Conservation (phyloP, 805 yeast genomes). For the Sugiyamaella valdiviana region DNA sequence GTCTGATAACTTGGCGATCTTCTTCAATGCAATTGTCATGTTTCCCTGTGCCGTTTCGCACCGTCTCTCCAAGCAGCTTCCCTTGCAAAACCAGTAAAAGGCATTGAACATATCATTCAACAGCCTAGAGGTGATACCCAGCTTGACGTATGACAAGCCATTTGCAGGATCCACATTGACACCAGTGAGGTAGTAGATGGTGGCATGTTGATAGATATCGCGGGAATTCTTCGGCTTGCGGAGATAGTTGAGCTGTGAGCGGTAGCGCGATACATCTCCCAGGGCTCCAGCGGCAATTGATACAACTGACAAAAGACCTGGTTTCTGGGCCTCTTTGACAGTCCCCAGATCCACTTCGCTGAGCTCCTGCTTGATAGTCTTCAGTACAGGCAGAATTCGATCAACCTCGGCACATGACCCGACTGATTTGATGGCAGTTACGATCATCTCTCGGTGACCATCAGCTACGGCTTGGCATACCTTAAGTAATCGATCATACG, state of each 20-base stretch:
- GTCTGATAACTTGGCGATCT: not conserved
- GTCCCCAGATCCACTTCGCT: not conserved
- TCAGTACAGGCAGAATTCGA: not conserved
- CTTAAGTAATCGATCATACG: slow-evolving; percentile 4
- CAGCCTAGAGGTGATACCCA: slow-evolving; percentile 7
- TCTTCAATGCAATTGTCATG: not conserved
- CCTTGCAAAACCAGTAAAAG: slow-evolving; percentile 10
- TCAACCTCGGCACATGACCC: not conserved
- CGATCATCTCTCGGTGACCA: slow-evolving; percentile 1
- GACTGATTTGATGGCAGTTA: not conserved
- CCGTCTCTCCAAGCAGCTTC: slow-evolving; percentile 11
- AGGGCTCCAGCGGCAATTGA: slow-evolving; percentile 4
- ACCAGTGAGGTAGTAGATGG: slow-evolving; percentile 11
- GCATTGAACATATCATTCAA: slow-evolving; percentile 7
- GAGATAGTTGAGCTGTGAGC: slow-evolving; percentile 2
- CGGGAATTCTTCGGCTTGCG: not conserved
- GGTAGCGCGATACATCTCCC: slow-evolving; percentile 18
- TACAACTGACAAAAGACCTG: not conserved
- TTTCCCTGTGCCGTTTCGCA: slow-evolving; percentile 4
- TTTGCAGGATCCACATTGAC: not conserved
- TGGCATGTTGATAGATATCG: slow-evolving; percentile 9
- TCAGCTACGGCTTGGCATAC: slow-evolving; percentile 1
- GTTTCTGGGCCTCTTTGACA: not conserved
- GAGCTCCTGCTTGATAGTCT: not conserved
- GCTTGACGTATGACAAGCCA: slow-evolving; percentile 11